Conservation (phyloP, 225 moss, liverwort and hornwort genomes). For the Polytrichum formosum region DNA sequence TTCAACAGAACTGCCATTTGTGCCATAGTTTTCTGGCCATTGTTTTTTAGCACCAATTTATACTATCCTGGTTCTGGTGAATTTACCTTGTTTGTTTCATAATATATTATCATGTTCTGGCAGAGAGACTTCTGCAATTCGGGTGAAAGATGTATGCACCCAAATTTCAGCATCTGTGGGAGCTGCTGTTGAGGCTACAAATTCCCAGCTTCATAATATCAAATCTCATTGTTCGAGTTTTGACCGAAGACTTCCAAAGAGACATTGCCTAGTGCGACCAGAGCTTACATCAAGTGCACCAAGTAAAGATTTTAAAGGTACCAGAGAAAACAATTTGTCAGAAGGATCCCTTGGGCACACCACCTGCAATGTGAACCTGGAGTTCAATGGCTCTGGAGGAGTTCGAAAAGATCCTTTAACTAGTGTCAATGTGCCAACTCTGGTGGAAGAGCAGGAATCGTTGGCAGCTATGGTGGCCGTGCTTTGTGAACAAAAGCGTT, state of each 20-base stretch:
- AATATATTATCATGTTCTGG: neutral
- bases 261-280: slow-evolving; percentile 50
- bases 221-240: slow-evolving; percentile 13
- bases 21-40: too few species aligned
- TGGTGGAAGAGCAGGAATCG: slow-evolving; percentile 71
- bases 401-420: slow-evolving; percentile 30
- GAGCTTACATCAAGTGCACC: slow-evolving; percentile 28
- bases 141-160: slow-evolving; percentile 61
- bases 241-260: slow-evolving; percentile 51
- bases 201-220: slow-evolving; percentile 37
- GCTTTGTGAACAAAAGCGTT: slow-evolving; percentile 87
- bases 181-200: slow-evolving; percentile 81
- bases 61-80: too few species aligned
- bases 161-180: slow-evolving; percentile 68
- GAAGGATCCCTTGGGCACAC: slow-evolving; percentile 19
- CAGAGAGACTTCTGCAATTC: slow-evolving; percentile 75
- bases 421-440: slow-evolving; percentile 30
- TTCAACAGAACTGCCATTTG: too few species aligned
- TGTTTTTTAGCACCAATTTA: too few species aligned
- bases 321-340: slow-evolving; percentile 19
- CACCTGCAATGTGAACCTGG: slow-evolving; percentile 11
- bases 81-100: too few species aligned
- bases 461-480: slow-evolving; percentile 88
- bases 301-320: slow-evolving; percentile 18
- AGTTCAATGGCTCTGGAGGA: slow-evolving; percentile 2